Conservation (phyloP, 306 rosid genomes). For the Castanea sativa region DNA sequence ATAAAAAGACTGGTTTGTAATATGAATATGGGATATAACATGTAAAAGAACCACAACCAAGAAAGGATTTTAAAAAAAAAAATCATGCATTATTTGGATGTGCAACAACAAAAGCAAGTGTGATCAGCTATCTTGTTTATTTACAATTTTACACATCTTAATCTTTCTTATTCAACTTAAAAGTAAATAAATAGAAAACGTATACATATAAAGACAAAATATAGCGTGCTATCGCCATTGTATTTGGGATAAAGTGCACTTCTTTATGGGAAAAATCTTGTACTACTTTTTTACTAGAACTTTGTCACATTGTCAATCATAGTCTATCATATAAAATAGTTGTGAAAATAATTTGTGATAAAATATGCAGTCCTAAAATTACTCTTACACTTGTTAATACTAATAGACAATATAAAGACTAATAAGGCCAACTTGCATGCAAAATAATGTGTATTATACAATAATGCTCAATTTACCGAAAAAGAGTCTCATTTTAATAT, state of each 20-base stretch:
- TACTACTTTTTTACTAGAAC: no score
- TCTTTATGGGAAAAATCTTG: no score
- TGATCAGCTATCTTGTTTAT: constrained; percentile 16
- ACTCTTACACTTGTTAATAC: neutral
- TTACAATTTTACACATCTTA: neutral
- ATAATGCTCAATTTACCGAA: neutral
- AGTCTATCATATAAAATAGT: no score
- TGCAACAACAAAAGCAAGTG: constrained; percentile 17
- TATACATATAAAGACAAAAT: neutral
- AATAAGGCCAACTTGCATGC: neutral
- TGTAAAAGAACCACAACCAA: constrained; percentile 2
- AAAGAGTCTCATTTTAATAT: neutral
- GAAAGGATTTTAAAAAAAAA: neutral
- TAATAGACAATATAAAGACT: neutral
- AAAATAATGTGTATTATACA: constrained; percentile 1
- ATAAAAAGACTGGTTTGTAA: constrained; percentile 1
- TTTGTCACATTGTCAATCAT: no score
- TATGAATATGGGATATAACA: neutral
- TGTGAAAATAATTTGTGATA: no score
- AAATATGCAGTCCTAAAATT: no score
- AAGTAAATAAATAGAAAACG: neutral
- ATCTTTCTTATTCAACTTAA: no score
- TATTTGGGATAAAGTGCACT: neutral
- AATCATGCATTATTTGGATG: constrained; percentile 19
- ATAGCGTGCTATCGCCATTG: neutral